A percentile compares a stretch with the other conserved stretches of the same genome.
Conservation (phyloP, 164 flowering plant species). For the Magnolia sinica region DNA sequence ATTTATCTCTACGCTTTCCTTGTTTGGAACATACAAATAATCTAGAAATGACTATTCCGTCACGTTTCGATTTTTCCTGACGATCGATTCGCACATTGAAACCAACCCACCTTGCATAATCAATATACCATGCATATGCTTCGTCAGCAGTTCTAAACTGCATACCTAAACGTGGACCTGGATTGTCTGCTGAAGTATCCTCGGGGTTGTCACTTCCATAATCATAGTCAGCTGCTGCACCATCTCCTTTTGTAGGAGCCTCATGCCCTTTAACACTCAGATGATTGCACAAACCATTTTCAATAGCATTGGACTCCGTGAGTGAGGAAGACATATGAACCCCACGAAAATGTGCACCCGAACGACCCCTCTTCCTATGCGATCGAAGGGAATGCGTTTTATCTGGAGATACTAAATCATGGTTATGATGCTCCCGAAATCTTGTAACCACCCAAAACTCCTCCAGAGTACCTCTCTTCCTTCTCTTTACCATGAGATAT, state of each 20-base stretch:
- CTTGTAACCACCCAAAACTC: conserved; percentile 7
- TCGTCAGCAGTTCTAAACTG: conserved; percentile 8
- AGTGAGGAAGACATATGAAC: not conserved
- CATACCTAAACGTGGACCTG: conserved; percentile 4
- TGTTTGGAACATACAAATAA: not conserved
- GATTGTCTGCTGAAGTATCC: not conserved
- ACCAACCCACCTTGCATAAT: conserved; percentile 6
- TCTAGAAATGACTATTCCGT: conserved; percentile 3
- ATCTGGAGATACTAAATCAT: conserved; percentile 1
- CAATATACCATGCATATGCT: conserved; percentile 3
- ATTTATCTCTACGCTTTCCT: not conserved
- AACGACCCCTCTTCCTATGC: not conserved
- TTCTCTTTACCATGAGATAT: conserved; percentile 1
- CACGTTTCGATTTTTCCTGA: conserved; percentile 2
- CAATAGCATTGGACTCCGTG: not conserved
- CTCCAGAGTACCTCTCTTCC: not conserved
- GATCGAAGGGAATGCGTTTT: conserved; percentile 1
- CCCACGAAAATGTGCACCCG: not conserved
- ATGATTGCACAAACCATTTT: not conserved
- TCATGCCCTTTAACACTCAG: not conserved
- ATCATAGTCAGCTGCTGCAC: not conserved
- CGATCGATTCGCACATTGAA: conserved; percentile 7
- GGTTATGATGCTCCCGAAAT: conserved; percentile 4
- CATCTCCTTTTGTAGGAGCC: not conserved
- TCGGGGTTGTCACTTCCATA: not conserved